These are phyloP conservation scores for Phaseolus lunatus DNA, from an alignment of 306 rosid genomes.

Conservation along the genomic window DNA sequence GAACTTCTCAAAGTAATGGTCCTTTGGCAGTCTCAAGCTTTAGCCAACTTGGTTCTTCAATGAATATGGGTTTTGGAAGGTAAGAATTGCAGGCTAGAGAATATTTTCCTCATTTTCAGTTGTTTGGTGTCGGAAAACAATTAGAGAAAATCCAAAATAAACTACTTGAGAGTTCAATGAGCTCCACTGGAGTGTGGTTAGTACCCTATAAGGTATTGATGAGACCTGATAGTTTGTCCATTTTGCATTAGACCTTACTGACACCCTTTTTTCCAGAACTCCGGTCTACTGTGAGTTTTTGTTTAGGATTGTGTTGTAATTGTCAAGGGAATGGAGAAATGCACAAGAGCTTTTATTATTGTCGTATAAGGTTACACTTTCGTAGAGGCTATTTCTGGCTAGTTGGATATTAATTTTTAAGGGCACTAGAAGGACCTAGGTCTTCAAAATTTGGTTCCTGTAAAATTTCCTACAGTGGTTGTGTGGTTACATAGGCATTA, in stretches of 20 bases:
- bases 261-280: conserved; percentile 31
- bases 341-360: conserved; percentile 10
- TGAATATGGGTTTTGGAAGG: conserved; percentile 65
- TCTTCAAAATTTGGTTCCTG: conserved; percentile 32
- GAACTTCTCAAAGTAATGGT: conserved; percentile 55
- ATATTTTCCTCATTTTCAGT: conserved; percentile 15
- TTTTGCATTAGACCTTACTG: conserved; percentile 1
- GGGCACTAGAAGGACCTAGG: conserved; percentile 25
- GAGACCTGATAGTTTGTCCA: conserved; percentile 17
- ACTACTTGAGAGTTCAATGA: not conserved
- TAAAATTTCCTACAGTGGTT: conserved; percentile 6
- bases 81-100: conserved; percentile 30
- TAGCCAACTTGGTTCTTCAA: conserved; percentile 74
- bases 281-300: conserved; percentile 7
- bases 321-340: conserved; percentile 14
- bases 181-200: conserved; percentile 21
- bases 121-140: conserved; percentile 6
- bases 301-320: conserved; percentile 28
- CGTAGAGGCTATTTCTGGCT: conserved; percentile 24
- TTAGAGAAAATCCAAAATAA: not conserved
- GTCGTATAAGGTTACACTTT: conserved; percentile 11
- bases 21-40: conserved; percentile 85
- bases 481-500: conserved; percentile 2
- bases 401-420: conserved; percentile 35
- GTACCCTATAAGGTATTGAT: conserved; percentile 15